Percentiles rank a stretch among this genome's conserved stretches.
Evolutionary conservation across 129 eudicot genomes (phyloP).

Genomic region (Heracleum sosnowskyi): DNA sequence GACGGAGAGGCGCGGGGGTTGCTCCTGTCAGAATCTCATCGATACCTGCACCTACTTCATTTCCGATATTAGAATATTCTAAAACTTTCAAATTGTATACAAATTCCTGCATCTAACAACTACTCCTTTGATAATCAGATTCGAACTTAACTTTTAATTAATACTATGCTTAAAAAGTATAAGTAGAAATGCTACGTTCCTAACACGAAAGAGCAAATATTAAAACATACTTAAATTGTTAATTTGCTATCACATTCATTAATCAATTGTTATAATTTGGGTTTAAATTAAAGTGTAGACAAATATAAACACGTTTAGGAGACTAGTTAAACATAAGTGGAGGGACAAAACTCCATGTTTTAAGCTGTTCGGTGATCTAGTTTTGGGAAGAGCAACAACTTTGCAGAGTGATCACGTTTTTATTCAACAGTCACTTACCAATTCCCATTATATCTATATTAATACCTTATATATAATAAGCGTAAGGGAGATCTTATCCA

Average conservation of each 20-base stretch:
- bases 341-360: slow-evolving; percentile 4
- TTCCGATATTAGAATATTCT: not conserved
- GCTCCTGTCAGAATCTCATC: not conserved
- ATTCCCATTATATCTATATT: no score
- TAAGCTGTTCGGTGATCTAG: slow-evolving; percentile 3
- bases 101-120: not conserved
- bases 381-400: not conserved
- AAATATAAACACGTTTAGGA: not conserved
- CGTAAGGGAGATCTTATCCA: no score
- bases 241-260: not conserved
- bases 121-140: no score
- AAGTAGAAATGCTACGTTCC: no score
- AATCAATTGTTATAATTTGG: not conserved
- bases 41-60: not conserved
- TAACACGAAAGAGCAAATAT: no score
- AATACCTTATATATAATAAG: no score
- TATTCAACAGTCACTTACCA: not conserved
- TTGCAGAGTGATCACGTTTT: slow-evolving; percentile 6
- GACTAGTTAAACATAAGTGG: slow-evolving; percentile 9
- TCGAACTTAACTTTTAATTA: no score
- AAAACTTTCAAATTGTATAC: not conserved
- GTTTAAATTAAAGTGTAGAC: not conserved
- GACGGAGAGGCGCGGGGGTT: not conserved
- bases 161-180: no score
- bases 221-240: no score